Evolutionary conservation across 768 basidiomycete genomes (phyloP), one percentile per base, ranked within the genome.

Genomic region (Rhodosporidiobolus sp.): DNA sequence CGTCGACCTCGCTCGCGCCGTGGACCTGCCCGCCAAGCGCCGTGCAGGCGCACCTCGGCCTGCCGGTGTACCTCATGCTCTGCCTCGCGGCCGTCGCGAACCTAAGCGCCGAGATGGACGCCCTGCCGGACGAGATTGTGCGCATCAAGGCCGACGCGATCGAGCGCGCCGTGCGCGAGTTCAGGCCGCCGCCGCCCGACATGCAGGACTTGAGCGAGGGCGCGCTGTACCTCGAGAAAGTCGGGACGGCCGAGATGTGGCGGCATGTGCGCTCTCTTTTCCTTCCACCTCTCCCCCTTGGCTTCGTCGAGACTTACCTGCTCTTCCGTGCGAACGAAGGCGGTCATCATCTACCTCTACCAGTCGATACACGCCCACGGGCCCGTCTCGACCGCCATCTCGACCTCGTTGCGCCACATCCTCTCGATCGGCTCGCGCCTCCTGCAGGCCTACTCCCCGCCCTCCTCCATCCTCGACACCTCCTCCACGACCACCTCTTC

Each of bases 191-290:
- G 0, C 43, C 64, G 16, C 59, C 56, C 9, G 62, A 50, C 28
- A 32, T 35, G 14, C 60, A 49, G 4, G 54, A 49, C 6, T 43
- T 59, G 17, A 19, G 38, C 4, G 71, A 73, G 46, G 58, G 67
- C 22, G 50, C 56, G 10, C 16, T 58, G 8, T 73, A 56, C 30
- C 43, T 68, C 30, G 63, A 64, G 28, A 63, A 30, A 12, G 3
- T 65, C 4, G 57, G 52, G 8, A 73, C 66, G 28, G 62, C 62
- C 17, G 71, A 73, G 52, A 73, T 73, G 71, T 73, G 71, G 71
- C n/a, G 71, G 16, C 38, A 72, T 20, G 71, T 72, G 32, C 46
- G 65, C 28, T 20, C 9, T 49, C 20, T 12, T 28, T 4, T 10
- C 43, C 16, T 46, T 22, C 2, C 30, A 22, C 3, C 22, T 32